These are phyloP conservation scores for Colletotrichum aenigma DNA, from an alignment of 2,329 filamentous ascomycete species.

Conservation along the genomic window DNA sequence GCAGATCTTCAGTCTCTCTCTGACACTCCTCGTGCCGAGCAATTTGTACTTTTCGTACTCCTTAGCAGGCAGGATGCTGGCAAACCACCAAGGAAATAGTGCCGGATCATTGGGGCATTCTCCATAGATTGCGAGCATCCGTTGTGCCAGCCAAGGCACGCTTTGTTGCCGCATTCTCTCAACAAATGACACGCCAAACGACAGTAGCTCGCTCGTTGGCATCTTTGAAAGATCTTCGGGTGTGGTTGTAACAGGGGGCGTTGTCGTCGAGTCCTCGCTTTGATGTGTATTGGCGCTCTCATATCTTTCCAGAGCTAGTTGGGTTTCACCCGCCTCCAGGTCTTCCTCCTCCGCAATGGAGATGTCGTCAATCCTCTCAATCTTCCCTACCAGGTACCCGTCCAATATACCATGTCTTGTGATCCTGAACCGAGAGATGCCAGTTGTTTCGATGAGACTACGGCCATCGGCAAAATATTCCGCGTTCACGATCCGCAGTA, in stretches of 20 bases:
- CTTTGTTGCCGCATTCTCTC: slow-evolving; percentile 69
- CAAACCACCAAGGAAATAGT: slow-evolving; percentile 89
- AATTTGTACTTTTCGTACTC: slow-evolving; percentile 82
- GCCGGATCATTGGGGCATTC: slow-evolving; percentile 77
- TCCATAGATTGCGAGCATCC: slow-evolving; percentile 77
- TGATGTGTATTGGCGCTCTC: slow-evolving; percentile 9
- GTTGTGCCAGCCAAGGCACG: slow-evolving; percentile 75
- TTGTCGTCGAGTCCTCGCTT: background rate
- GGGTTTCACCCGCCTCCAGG: slow-evolving; percentile 72
- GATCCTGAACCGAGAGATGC: slow-evolving; percentile 78
- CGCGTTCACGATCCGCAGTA: slow-evolving; percentile 76
- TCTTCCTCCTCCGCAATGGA: slow-evolving; percentile 80
- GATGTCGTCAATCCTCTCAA: slow-evolving; percentile 83
- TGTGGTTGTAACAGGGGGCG: slow-evolving; percentile 11
- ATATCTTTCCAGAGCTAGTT: slow-evolving; percentile 1
- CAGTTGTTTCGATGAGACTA: slow-evolving; percentile 79
- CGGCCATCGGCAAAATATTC: slow-evolving; percentile 80
- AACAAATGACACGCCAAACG: slow-evolving; percentile 70
- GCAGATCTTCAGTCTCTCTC: slow-evolving; percentile 83
- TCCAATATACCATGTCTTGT: slow-evolving; percentile 68
- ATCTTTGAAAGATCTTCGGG: slow-evolving; percentile 53
- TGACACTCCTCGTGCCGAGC: slow-evolving; percentile 74
- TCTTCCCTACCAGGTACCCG: slow-evolving; percentile 77
- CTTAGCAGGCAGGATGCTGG: slow-evolving; percentile 76
- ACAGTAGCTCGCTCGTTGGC: slow-evolving; percentile 74